Evolutionary conservation across 2,329 filamentous ascomycete species (phyloP).

Genomic region (Coleophoma eucalyptorum): DNA sequence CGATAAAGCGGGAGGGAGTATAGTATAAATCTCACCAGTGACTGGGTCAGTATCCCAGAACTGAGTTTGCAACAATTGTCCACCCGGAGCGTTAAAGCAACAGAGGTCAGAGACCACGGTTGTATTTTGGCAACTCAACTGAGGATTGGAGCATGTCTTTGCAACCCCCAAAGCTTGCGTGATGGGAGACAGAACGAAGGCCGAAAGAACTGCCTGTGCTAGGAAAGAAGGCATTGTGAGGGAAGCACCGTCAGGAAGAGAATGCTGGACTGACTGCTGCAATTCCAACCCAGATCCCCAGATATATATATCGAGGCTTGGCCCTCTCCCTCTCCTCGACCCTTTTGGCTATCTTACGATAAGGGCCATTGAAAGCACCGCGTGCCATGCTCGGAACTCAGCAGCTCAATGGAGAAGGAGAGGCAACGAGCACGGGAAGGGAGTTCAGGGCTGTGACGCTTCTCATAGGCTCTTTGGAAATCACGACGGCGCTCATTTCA

Average conservation of each 20-base stretch:
- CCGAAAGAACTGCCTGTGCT: background rate
- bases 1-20: too few species aligned
- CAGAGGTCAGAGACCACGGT: constrained; percentile 60
- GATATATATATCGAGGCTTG: background rate
- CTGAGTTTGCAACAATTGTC: constrained; percentile 69
- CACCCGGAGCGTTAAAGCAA: constrained; percentile 71
- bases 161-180: background rate
- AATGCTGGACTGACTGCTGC: too few species aligned
- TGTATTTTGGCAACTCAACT: constrained; percentile 59
- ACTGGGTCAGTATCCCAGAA: constrained; percentile 71
- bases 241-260: background rate
- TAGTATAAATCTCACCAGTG: constrained; percentile 27
- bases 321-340: background rate
- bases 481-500: background rate
- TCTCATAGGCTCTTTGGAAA: background rate
- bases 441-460: background rate
- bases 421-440: background rate
- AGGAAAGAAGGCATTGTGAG: background rate
- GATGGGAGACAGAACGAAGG: background rate
- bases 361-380: background rate
- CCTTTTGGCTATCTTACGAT: background rate
- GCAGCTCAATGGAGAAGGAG: background rate
- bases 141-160: constrained; percentile 20
- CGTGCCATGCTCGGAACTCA: background rate
- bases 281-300: background rate